Conservation (phyloP, 305 asterid genomes). For the Andrographis paniculata region DNA sequence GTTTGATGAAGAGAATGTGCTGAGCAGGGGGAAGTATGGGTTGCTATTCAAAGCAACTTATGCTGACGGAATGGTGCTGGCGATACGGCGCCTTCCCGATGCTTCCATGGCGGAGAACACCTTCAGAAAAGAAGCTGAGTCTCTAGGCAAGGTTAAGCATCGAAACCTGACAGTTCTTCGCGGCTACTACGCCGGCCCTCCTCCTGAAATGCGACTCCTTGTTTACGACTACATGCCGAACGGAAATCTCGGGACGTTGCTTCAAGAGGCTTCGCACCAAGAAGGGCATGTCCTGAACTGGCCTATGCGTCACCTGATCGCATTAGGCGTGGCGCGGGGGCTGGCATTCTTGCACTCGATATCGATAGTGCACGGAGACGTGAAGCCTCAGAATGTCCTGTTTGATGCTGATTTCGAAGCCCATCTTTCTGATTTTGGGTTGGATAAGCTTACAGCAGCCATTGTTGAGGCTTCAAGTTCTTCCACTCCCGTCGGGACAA, state of each 20-base stretch:
- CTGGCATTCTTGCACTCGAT: slow-evolving; percentile 47
- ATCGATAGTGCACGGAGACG: slow-evolving; percentile 42
- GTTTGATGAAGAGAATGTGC: slow-evolving; percentile 62
- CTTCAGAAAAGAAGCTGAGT: slow-evolving; percentile 57
- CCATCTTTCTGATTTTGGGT: slow-evolving; percentile 57
- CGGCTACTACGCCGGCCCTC: slow-evolving; percentile 60
- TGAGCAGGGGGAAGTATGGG: slow-evolving; percentile 55
- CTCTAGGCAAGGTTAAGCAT: slow-evolving; percentile 53
- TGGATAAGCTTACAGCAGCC: slow-evolving; percentile 41
- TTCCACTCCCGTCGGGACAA: slow-evolving; percentile 48
- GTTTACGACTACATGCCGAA: slow-evolving; percentile 73
- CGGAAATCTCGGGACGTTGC: slow-evolving; percentile 57
- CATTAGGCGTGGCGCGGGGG: slow-evolving; percentile 63
- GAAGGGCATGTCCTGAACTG: slow-evolving; percentile 69
- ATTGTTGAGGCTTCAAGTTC: slow-evolving; percentile 48
- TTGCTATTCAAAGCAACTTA: slow-evolving; percentile 52
- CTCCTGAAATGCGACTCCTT: slow-evolving; percentile 51
- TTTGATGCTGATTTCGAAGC: slow-evolving; percentile 79
- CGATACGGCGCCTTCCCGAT: slow-evolving; percentile 56
- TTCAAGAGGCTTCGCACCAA: slow-evolving; percentile 67
- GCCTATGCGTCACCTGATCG: slow-evolving; percentile 81
- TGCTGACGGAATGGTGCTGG: slow-evolving; percentile 67
- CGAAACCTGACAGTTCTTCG: slow-evolving; percentile 63
- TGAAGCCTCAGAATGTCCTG: slow-evolving; percentile 55
- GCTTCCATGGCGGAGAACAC: slow-evolving; percentile 38